Evolutionary conservation across 2,329 filamentous ascomycete species (phyloP), one percentile per base, ranked within the genome.

Genomic region (Colletotrichum simmondsii): DNA sequence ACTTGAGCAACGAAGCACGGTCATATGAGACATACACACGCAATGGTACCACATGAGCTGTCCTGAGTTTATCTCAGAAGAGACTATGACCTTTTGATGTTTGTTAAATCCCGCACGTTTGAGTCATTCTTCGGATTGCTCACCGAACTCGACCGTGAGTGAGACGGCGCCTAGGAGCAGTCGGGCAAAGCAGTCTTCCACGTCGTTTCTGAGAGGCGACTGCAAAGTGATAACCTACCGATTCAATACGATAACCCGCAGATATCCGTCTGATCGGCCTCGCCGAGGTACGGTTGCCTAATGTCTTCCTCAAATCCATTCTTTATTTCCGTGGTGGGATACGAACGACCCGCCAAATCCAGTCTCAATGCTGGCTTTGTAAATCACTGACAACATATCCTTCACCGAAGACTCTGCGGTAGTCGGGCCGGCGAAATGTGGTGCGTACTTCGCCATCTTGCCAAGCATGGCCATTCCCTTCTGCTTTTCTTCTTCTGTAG

Each of bases 21-120:
- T 49, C 42, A 49, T 46, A 46, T 49, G 42, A 49, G 42, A 49
- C 42, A 49, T 49, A n/a, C 19, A 8, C 19, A n/a, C 19, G 19
- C 16, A 49, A 49, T 22, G 42, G 42, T 49, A 49, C 42, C 42
- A 49, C 19, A 49, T 22, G 19, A 49, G 42, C 8, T 49, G 1
- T 49, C 16, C 7, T n/a, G 7, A 49, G 4, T 4, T 22, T n/a
- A n/a, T n/a, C 4, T 4, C 8, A 22, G 4, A n/a, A 10, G 4
- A 19, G 8, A 49, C 0, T 2, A 10, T 22, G 19, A 8, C 7
- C 19, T 1, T 19, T 3, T 11, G 3, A n/a, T n/a, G 4, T 3
- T 49, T 19, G 42, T 22, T 22, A 10, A 22, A 49, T 11, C 8
- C 16, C 7, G 42, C 7, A 49, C 8, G 2, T 10, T 8, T 7